A percentile compares a stretch with the other conserved stretches of the same genome.
These are phyloP conservation scores for Steccherinum ochraceum DNA, from an alignment of 768 basidiomycete genomes.

Conservation along the genomic window DNA sequence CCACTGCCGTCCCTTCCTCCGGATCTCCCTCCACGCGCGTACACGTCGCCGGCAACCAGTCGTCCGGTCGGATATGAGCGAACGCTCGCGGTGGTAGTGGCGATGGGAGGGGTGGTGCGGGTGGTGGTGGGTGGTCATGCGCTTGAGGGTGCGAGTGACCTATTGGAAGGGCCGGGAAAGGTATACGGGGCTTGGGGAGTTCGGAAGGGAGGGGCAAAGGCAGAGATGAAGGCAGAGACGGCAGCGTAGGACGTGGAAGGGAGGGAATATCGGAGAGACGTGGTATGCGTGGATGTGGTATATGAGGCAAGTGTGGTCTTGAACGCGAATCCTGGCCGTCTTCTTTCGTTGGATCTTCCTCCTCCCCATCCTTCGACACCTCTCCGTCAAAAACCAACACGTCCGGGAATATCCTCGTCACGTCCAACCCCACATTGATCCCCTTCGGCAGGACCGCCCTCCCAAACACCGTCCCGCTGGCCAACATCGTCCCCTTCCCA, in stretches of 20 bases:
- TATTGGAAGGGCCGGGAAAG: neutral
- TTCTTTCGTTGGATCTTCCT: neutral
- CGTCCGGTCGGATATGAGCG: conserved; percentile 63
- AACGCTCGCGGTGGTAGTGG: conserved; percentile 72
- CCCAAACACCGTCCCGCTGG: conserved; percentile 65
- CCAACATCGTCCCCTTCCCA: conserved; percentile 40
- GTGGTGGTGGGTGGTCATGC: conserved; percentile 18
- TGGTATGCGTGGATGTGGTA: neutral
- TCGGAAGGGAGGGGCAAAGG: neutral
- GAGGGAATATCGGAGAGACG: neutral
- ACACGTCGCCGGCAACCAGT: conserved; percentile 44
- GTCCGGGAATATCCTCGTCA: conserved; percentile 65
- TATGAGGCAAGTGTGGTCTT: neutral
- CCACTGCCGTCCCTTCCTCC: conserved; percentile 47
- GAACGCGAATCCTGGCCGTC: neutral
- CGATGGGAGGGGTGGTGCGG: conserved; percentile 48
- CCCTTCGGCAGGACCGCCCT: conserved; percentile 63
- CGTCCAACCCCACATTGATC: conserved; percentile 58
- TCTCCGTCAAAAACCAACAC: conserved; percentile 70
- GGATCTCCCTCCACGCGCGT: conserved; percentile 19
- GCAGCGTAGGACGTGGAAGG: neutral
- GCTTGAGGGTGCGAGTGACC: neutral
- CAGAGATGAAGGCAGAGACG: neutral
- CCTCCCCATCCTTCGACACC: neutral
- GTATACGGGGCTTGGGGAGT: neutral